Base-by-base conservation (phyloP, 2,329 filamentous ascomycete genomes). In the Diaporthe sp. region DNA sequence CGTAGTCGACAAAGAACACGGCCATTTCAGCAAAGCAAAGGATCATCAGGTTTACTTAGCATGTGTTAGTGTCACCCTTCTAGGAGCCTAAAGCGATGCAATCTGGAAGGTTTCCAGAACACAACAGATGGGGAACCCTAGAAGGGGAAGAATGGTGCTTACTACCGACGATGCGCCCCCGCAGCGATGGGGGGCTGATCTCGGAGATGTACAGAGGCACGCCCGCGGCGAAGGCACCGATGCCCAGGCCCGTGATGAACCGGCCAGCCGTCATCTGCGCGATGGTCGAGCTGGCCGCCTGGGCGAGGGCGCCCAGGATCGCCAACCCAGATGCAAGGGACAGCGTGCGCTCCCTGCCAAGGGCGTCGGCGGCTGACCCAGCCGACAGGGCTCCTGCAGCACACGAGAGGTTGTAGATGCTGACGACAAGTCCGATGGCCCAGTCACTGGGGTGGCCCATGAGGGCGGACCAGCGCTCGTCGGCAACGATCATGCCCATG, bases 401-500 rank as follows among this genome's bases (percentile, higher is more conserved):
- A 65, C 81, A 82, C 4, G 81, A 81, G 55, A 82, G 81, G 62
- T 82, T 81, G 72, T 81, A 82, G 19, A 82, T 81, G 73, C 80
- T 81, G 62, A 82, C 74, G 34, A 82, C 81, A 13, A 82, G 81
- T 17, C 81, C 81, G 13, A 82, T 75, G 39, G 78, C 78, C 81
- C 80, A 82, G 58, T 81, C 80, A 42, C 79, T 80, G 15, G 79
- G 77, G 4, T 80, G 81, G 62, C 78, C 77, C 81, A 82, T 82
- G 61, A 82, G 75, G 8, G 71, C 68, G 34, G 80, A 34, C 81
- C 81, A 82, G 19, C 81, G 78, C 13, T 77, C 80, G 55, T 82
- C 81, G 13, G 81, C 81, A 25, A 82, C 80, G 37, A 82, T 81
- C 80, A 82, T 81, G 15, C 79, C 79, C 81, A 82, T 82, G 28